These are phyloP conservation scores for Phytophthora europaea DNA, from an alignment of 352 stramenopile species.

Conservation along the genomic window DNA sequence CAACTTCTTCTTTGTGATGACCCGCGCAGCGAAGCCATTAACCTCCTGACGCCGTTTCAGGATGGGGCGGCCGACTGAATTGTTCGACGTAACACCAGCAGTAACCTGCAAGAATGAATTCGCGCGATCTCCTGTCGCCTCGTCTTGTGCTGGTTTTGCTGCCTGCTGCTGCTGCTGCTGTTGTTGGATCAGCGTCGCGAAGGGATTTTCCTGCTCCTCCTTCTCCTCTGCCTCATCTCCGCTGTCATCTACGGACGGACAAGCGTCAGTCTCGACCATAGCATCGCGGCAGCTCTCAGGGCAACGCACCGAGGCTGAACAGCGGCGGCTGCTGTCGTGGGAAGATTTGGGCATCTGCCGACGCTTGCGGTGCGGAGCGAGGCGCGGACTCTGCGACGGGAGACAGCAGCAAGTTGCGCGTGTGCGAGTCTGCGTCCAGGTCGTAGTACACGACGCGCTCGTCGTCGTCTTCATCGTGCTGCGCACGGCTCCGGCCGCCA, in stretches of 20 bases:
- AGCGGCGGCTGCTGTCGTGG: constrained; percentile 38
- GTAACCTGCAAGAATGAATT: constrained; percentile 7
- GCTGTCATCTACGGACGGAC: constrained; percentile 39
- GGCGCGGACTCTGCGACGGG: constrained; percentile 17
- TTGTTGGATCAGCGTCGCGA: constrained; percentile 64
- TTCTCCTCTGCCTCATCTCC: constrained; percentile 40
- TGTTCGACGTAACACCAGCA: background rate
- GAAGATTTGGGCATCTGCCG: constrained; percentile 47
- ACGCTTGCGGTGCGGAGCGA: constrained; percentile 9
- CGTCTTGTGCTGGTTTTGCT: constrained; percentile 1
- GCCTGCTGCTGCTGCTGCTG: constrained; percentile 7
- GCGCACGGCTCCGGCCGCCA: constrained; percentile 6
- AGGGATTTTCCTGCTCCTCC: constrained; percentile 63
- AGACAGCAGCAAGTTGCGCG: constrained; percentile 30
- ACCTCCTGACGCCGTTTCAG: constrained; percentile 24
- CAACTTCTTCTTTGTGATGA: constrained; percentile 28
- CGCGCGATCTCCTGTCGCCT: background rate
- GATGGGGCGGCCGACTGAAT: constrained; percentile 18
- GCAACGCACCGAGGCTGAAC: constrained; percentile 52
- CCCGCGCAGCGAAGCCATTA: background rate
- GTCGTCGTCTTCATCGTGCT: constrained; percentile 40
- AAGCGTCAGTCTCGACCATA: constrained; percentile 4
- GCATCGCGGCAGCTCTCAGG: background rate
- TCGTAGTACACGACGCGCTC: constrained; percentile 75
- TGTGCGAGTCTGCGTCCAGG: constrained; percentile 47